Percentiles rank a stretch among this genome's conserved stretches.
Conservation (phyloP, 1,284 basidiomycete genomes). For the Vanrija pseudolonga region DNA sequence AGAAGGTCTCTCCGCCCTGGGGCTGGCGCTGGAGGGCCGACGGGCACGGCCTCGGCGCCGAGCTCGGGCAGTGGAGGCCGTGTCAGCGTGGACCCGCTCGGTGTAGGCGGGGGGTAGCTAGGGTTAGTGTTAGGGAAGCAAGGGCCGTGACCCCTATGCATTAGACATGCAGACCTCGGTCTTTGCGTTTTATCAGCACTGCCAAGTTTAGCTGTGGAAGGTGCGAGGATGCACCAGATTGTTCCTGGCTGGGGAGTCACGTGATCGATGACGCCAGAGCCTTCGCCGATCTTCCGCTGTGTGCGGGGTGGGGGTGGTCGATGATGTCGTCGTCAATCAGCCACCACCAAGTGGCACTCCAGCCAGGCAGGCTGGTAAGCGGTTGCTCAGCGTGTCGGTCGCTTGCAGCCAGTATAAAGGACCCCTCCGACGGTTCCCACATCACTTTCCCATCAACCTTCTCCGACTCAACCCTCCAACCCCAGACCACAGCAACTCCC, state of each 20-base stretch:
- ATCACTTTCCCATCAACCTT: too few species aligned
- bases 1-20: neutral
- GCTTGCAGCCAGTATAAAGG: too few species aligned
- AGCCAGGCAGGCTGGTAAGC: too few species aligned
- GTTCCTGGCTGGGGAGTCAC: neutral
- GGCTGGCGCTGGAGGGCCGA: neutral
- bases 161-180: neutral
- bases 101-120: neutral
- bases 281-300: too few species aligned
- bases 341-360: too few species aligned
- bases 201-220: neutral
- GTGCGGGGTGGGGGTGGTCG: too few species aligned
- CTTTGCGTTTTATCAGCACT: too few species aligned
- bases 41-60: slow-evolving; percentile 2
- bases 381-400: too few species aligned
- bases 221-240: neutral
- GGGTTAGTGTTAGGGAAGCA: too few species aligned
- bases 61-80: slow-evolving; percentile 2
- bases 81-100: slow-evolving; percentile 13
- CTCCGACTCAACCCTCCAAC: neutral
- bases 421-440: too few species aligned
- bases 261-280: too few species aligned
- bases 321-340: too few species aligned
- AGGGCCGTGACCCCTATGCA: neutral
- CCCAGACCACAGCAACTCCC: neutral